These are phyloP conservation scores for Raddia guianensis DNA, from an alignment of 176 grass and related monocot genomes.

Conservation along the genomic window DNA sequence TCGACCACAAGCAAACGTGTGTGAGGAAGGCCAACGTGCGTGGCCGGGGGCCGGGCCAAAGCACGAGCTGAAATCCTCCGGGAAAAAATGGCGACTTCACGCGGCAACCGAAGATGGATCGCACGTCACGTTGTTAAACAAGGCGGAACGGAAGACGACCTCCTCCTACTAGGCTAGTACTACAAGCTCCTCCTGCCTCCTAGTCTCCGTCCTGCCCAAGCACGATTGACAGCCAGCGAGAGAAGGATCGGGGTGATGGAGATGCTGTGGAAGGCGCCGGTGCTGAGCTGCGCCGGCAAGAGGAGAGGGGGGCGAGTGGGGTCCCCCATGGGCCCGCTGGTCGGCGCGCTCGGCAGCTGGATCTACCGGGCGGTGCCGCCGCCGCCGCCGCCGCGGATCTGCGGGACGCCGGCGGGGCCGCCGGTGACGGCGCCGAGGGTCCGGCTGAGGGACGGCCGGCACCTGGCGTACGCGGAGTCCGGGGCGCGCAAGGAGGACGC, in stretches of 20 bases:
- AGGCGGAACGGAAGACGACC: no score
- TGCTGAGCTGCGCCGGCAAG: constrained; percentile 43
- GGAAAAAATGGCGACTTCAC: neutral
- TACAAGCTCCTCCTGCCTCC: no score
- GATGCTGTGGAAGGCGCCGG: constrained; percentile 42
- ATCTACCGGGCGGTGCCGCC: constrained; percentile 32
- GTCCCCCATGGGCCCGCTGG: constrained; percentile 29
- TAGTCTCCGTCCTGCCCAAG: neutral
- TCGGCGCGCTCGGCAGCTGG: constrained; percentile 44
- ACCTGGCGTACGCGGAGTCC: constrained; percentile 75
- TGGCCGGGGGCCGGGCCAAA: neutral
- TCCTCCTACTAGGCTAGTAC: no score
- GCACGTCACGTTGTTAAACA: neutral
- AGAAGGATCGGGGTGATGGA: constrained; percentile 16
- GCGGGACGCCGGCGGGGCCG: constrained; percentile 53
- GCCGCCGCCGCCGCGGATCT: constrained; percentile 46
- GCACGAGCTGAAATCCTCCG: neutral
- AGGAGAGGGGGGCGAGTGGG: neutral
- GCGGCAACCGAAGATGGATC: constrained; percentile 33
- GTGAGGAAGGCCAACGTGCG: no score
- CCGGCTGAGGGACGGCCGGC: constrained; percentile 62
- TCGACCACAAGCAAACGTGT: no score
- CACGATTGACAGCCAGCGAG: neutral
- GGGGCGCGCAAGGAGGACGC: constrained; percentile 66
- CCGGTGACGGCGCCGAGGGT: constrained; percentile 65